Conservation (phyloP, 2,329 filamentous ascomycete species). For the Aureobasidium uvarum region DNA sequence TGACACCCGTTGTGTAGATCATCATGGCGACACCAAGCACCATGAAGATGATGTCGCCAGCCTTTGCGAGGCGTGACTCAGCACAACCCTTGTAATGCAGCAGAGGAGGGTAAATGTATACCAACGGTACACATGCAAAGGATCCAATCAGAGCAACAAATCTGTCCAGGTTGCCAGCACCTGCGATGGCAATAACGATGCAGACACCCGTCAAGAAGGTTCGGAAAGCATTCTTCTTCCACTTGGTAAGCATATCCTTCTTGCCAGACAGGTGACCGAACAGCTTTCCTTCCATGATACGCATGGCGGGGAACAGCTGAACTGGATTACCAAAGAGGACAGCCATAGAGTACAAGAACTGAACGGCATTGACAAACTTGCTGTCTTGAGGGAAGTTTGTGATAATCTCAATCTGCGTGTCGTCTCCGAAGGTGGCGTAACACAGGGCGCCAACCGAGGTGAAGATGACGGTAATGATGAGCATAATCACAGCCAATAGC, state of each 20-base stretch:
- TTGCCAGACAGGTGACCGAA: conserved; percentile 68
- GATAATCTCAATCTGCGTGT: conserved; percentile 71
- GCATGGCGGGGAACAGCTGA: conserved; percentile 70
- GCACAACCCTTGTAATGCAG: conserved; percentile 69
- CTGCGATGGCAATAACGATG: conserved; percentile 60
- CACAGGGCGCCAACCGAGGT: conserved; percentile 70
- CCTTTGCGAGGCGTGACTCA: conserved; percentile 54
- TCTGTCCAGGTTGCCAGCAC: conserved; percentile 68
- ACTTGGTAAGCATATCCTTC: conserved; percentile 63
- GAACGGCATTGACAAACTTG: conserved; percentile 71
- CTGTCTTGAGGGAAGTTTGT: conserved; percentile 71
- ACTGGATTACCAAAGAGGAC: conserved; percentile 72
- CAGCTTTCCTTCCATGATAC: conserved; percentile 66
- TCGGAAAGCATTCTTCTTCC: conserved; percentile 71
- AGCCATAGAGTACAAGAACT: conserved; percentile 70
- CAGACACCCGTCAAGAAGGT: conserved; percentile 58
- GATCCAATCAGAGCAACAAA: conserved; percentile 73
- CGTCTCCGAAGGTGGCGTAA: conserved; percentile 69
- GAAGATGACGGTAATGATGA: conserved; percentile 70
- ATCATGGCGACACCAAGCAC: conserved; percentile 63
- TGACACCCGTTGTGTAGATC: conserved; percentile 68
- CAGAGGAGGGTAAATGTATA: conserved; percentile 73
- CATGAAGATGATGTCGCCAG: conserved; percentile 62
- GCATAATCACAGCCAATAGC: conserved; percentile 67
- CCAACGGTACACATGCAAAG: conserved; percentile 70